Conservation (phyloP, 2,329 filamentous ascomycete species). For the Fusarium pseudocircinatum region DNA sequence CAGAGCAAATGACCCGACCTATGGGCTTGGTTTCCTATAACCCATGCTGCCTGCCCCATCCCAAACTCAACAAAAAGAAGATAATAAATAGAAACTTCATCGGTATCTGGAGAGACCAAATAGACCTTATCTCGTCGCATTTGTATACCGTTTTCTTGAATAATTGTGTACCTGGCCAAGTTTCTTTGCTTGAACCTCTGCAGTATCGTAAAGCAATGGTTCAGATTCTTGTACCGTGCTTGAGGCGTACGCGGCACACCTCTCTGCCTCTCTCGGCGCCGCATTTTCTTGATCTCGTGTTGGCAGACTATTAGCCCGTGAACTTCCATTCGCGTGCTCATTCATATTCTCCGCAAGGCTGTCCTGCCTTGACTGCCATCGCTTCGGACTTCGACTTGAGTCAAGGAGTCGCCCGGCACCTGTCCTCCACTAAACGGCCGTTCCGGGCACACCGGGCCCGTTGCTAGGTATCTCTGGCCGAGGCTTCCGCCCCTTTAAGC, state of each 20-base stretch:
- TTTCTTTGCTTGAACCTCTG: slow-evolving; percentile 7
- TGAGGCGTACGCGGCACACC: slow-evolving; percentile 3
- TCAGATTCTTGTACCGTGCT: slow-evolving; percentile 18
- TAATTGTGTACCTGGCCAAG: slow-evolving; percentile 1
- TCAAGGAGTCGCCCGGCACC: slow-evolving; percentile 36
- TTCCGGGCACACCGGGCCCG: slow-evolving; percentile 51
- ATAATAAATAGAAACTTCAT: slow-evolving; percentile 15
- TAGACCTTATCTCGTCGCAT: slow-evolving; percentile 26
- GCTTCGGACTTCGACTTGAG: slow-evolving; percentile 22
- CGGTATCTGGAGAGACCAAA: neutral
- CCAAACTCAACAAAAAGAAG: slow-evolving; percentile 24
- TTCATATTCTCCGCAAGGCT: slow-evolving; percentile 10
- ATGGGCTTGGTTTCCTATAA: slow-evolving; percentile 16
- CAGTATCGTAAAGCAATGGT: slow-evolving; percentile 31
- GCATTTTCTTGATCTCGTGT: slow-evolving; percentile 38
- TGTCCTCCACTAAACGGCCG: slow-evolving; percentile 51
- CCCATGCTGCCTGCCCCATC: slow-evolving; percentile 15
- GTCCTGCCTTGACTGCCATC: slow-evolving; percentile 23
- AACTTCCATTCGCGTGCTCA: slow-evolving; percentile 4
- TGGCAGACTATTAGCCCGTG: slow-evolving; percentile 1
- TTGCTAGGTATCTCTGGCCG: slow-evolving; percentile 50
- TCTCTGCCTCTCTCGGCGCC: slow-evolving; percentile 26
- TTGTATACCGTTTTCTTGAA: slow-evolving; percentile 22
- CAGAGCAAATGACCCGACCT: slow-evolving; percentile 3
- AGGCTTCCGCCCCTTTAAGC: slow-evolving; percentile 72